A percentile compares a stretch with the other conserved stretches of the same genome.
Conservation (phyloP, 2,329 filamentous ascomycete genomes). For the Dothideomycetes sp. region DNA sequence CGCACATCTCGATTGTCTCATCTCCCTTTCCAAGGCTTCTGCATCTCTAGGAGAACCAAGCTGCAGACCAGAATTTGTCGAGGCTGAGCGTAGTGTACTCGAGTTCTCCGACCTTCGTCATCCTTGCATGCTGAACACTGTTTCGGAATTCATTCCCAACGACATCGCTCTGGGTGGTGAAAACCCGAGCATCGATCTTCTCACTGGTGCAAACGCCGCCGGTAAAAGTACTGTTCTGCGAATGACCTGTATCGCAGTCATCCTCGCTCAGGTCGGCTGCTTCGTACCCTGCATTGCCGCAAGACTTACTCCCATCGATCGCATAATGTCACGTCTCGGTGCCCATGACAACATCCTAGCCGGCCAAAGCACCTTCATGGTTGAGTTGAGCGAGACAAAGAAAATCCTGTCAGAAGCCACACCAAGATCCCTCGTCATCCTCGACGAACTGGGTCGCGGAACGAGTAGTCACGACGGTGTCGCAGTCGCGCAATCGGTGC, state of each 20-base stretch:
- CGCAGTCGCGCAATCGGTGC: slow-evolving; percentile 87
- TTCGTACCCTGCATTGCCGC: slow-evolving; percentile 79
- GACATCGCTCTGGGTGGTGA: slow-evolving; percentile 79
- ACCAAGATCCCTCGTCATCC: slow-evolving; percentile 85
- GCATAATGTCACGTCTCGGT: slow-evolving; percentile 96
- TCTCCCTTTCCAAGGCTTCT: slow-evolving; percentile 86
- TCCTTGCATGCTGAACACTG: slow-evolving; percentile 83
- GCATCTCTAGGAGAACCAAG: slow-evolving; percentile 73
- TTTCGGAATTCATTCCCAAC: slow-evolving; percentile 94
- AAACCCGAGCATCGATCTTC: slow-evolving; percentile 71
- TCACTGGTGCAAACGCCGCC: slow-evolving; percentile 93
- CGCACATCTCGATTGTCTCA: slow-evolving; percentile 86
- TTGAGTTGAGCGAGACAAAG: slow-evolving; percentile 93
- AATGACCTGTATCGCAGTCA: slow-evolving; percentile 95
- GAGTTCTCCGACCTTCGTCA: slow-evolving; percentile 89
- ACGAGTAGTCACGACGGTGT: slow-evolving; percentile 95
- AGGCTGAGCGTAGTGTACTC: slow-evolving; percentile 63
- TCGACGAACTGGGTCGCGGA: slow-evolving; percentile 90
- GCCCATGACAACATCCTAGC: slow-evolving; percentile 99
- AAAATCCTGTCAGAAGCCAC: slow-evolving; percentile 95
- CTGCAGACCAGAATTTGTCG: slow-evolving; percentile 80
- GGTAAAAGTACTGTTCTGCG: slow-evolving; percentile 93
- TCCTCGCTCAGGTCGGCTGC: slow-evolving; percentile 94
- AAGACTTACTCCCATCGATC: slow-evolving; percentile 79
- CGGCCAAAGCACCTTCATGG: slow-evolving; percentile 95